Percentiles rank a stretch among this genome's conserved stretches.
Evolutionary conservation across 2,329 filamentous ascomycete species (phyloP).

Genomic region (Sphaerulina musiva): DNA sequence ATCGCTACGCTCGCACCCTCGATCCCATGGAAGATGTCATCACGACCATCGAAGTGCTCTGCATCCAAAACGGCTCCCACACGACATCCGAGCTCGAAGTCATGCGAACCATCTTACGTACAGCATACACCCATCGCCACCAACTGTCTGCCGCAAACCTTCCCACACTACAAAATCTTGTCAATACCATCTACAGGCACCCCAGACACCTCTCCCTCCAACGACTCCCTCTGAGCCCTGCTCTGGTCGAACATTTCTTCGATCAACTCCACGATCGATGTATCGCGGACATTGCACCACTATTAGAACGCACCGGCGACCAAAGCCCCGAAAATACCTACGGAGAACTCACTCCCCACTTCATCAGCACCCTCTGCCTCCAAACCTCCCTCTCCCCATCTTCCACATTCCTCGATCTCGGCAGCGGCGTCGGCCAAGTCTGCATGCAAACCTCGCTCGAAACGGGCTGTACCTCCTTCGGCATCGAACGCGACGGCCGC

Average conservation of each 20-base stretch:
- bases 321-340: slow-evolving; percentile 88
- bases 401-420: slow-evolving; percentile 84
- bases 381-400: slow-evolving; percentile 68
- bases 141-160: background rate
- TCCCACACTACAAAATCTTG: background rate
- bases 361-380: slow-evolving; percentile 72
- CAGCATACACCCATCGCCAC: background rate
- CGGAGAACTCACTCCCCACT: slow-evolving; percentile 77
- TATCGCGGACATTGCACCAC: slow-evolving; percentile 76
- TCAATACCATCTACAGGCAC: background rate
- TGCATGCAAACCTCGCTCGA: slow-evolving; percentile 86
- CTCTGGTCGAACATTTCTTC: slow-evolving; percentile 56
- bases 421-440: slow-evolving; percentile 93
- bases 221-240: slow-evolving; percentile 43
- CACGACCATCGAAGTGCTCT: slow-evolving; percentile 5
- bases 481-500: slow-evolving; percentile 89
- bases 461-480: slow-evolving; percentile 85
- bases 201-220: background rate
- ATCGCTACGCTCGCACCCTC: slow-evolving; percentile 7
- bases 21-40: slow-evolving; percentile 9
- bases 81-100: background rate
- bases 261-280: slow-evolving; percentile 80
- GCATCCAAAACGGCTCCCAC: background rate
- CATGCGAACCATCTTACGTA: background rate
- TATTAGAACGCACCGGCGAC: slow-evolving; percentile 70